These are phyloP conservation scores for Didymella segeticola DNA, from an alignment of 2,329 filamentous ascomycete species.

Conservation along the genomic window DNA sequence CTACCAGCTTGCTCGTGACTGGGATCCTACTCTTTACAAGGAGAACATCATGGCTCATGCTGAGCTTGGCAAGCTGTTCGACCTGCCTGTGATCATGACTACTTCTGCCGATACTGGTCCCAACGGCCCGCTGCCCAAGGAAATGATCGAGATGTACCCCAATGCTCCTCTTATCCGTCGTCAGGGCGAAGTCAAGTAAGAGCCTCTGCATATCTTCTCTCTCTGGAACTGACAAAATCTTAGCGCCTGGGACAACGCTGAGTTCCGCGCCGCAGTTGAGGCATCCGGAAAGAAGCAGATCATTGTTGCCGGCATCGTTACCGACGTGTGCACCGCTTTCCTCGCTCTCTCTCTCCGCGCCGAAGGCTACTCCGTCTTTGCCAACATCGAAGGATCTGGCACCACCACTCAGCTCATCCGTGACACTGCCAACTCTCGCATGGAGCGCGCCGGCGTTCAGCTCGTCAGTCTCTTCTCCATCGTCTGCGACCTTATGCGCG, in stretches of 20 bases:
- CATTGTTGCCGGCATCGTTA: constrained; percentile 74
- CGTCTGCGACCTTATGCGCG: constrained; percentile 72
- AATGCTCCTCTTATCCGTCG: constrained; percentile 70
- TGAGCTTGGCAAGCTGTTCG: constrained; percentile 69
- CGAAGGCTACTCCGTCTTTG: constrained; percentile 76
- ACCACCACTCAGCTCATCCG: constrained; percentile 68
- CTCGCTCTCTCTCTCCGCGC: constrained; percentile 73
- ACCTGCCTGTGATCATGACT: constrained; percentile 72
- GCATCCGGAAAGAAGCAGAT: constrained; percentile 72
- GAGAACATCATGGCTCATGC: constrained; percentile 73
- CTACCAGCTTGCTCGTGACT: constrained; percentile 69
- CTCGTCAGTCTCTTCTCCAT: constrained; percentile 68
- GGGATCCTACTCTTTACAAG: constrained; percentile 68
- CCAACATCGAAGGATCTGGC: constrained; percentile 74
- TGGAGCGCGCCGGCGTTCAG: constrained; percentile 71
- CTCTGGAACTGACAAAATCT: constrained; percentile 2
- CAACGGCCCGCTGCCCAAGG: constrained; percentile 73
- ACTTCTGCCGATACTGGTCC: constrained; percentile 73
- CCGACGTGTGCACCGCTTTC: constrained; percentile 79
- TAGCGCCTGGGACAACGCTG: constrained; percentile 73
- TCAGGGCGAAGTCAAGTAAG: constrained; percentile 71
- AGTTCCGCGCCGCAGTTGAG: constrained; percentile 70
- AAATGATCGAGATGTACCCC: constrained; percentile 73
- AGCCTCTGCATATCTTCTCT: too few relatives aligned
- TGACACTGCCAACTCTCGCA: constrained; percentile 70